A percentile compares a stretch with the other conserved stretches of the same genome.
phyloP scores from a whole-genome alignment of 2,329 filamentous ascomycete species.

The Pseudocercospora vitis region DNA sequence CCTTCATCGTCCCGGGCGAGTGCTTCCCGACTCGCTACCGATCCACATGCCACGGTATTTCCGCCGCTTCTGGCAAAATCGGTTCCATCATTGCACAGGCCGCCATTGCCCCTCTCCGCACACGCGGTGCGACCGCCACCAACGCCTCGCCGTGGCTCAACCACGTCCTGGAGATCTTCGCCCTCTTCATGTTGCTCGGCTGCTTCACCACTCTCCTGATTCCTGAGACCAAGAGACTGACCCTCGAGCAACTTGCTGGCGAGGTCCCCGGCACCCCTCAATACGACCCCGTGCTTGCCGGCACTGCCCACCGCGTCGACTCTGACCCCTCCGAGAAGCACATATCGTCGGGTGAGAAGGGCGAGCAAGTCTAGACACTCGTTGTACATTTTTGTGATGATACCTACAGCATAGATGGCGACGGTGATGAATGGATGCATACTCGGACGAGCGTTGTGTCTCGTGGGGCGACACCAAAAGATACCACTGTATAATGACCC shows the following conservation, averaged over 20 bases:
- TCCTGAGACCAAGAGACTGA: constrained; percentile 65
- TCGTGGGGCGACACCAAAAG: constrained; percentile 1
- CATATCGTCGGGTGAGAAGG: not conserved
- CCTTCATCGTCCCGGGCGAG: constrained; percentile 54
- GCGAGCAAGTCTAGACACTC: not conserved
- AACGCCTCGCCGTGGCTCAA: constrained; percentile 65
- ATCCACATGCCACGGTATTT: constrained; percentile 51
- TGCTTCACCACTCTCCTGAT: constrained; percentile 67
- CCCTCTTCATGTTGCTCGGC: constrained; percentile 76
- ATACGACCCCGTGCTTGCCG: constrained; percentile 42
- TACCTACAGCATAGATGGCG: constrained; percentile 2
- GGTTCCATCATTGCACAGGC: constrained; percentile 53
- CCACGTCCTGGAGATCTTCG: constrained; percentile 74
- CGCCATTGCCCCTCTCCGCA: constrained; percentile 52
- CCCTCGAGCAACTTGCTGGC: constrained; percentile 69
- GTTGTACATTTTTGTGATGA: not conserved
- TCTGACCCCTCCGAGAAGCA: constrained; percentile 10
- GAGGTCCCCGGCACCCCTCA: constrained; percentile 61
- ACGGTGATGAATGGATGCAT: constrained; percentile 6
- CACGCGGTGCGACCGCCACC: constrained; percentile 55
- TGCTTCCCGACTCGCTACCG: constrained; percentile 54
- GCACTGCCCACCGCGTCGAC: constrained; percentile 16
- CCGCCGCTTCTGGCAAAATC: constrained; percentile 50
- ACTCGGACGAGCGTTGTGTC: constrained; percentile 4
- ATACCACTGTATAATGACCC: constrained; percentile 12